Conservation (phyloP, 2,329 filamentous ascomycete genomes). For the Exophiala lecanii-corni region DNA sequence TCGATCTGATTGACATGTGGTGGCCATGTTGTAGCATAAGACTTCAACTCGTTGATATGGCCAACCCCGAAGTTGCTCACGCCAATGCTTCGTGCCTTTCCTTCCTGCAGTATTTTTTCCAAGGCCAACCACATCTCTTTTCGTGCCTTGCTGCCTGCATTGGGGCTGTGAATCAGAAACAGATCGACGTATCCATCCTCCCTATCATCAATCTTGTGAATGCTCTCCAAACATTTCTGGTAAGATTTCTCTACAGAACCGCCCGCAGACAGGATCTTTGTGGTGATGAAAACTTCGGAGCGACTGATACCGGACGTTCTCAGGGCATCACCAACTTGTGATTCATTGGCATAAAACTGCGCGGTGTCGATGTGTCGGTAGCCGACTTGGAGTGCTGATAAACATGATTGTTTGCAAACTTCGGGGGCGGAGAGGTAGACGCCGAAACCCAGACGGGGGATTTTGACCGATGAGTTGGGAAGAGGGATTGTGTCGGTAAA, state of each 20-base stretch:
- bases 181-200: constrained; percentile 63
- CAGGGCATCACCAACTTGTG: constrained; percentile 62
- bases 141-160: constrained; percentile 50
- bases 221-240: constrained; percentile 55
- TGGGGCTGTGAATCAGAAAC: constrained; percentile 65
- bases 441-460: constrained; percentile 67
- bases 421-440: constrained; percentile 59
- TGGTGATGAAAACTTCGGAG: constrained; percentile 63
- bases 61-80: constrained; percentile 67
- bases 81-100: constrained; percentile 61
- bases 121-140: constrained; percentile 63
- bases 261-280: constrained; percentile 59
- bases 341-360: constrained; percentile 66
- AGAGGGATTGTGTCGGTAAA: constrained; percentile 49
- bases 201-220: constrained; percentile 54
- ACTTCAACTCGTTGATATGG: constrained; percentile 65
- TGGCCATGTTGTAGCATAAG: constrained; percentile 61
- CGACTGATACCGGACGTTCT: constrained; percentile 52
- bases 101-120: constrained; percentile 57
- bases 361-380: constrained; percentile 58
- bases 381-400: constrained; percentile 52
- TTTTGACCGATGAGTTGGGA: constrained; percentile 46
- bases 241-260: constrained; percentile 57
- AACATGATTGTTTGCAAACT: constrained; percentile 55
- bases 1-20: constrained; percentile 72